Conservation (phyloP, 2,329 filamentous ascomycete genomes). For the Trichoderma citrinoviride region DNA sequence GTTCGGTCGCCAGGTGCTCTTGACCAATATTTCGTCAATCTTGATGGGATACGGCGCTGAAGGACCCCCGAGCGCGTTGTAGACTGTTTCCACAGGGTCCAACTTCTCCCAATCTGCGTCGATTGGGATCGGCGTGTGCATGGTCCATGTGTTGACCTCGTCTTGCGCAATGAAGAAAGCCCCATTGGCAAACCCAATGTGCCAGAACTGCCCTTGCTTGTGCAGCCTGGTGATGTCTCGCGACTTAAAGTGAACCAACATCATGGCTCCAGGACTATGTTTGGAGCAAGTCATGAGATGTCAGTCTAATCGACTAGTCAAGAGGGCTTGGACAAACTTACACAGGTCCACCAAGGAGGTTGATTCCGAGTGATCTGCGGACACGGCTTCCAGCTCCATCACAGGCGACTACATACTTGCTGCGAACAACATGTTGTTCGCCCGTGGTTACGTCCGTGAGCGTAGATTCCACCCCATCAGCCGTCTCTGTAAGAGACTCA, state of each 20-base stretch:
- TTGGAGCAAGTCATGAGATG: not conserved
- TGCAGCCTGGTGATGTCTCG: not conserved
- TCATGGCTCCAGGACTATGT: not conserved
- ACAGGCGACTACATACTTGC: constrained; percentile 13
- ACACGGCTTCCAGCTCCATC: constrained; percentile 13
- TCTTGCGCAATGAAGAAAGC: not conserved
- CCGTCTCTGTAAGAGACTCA: constrained; percentile 1
- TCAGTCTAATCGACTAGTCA: not conserved
- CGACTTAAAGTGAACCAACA: constrained; percentile 10
- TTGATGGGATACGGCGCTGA: constrained; percentile 14
- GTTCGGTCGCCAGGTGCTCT: constrained; percentile 26
- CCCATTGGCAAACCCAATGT: not conserved
- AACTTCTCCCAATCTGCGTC: not conserved
- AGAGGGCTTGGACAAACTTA: not conserved
- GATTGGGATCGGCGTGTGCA: not conserved
- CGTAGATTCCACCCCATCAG: constrained; percentile 3
- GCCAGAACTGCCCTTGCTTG: constrained; percentile 2
- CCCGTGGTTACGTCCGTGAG: constrained; percentile 3
- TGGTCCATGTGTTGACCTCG: not conserved
- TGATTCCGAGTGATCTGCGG: not conserved
- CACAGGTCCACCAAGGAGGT: constrained; percentile 9
- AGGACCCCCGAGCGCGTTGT: not conserved
- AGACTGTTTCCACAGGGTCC: not conserved
- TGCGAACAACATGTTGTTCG: not conserved
- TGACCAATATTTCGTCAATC: constrained; percentile 29